These are phyloP conservation scores for Simplicillium sp. DNA, from an alignment of 2,329 filamentous ascomycete genomes.

Conservation along the genomic window DNA sequence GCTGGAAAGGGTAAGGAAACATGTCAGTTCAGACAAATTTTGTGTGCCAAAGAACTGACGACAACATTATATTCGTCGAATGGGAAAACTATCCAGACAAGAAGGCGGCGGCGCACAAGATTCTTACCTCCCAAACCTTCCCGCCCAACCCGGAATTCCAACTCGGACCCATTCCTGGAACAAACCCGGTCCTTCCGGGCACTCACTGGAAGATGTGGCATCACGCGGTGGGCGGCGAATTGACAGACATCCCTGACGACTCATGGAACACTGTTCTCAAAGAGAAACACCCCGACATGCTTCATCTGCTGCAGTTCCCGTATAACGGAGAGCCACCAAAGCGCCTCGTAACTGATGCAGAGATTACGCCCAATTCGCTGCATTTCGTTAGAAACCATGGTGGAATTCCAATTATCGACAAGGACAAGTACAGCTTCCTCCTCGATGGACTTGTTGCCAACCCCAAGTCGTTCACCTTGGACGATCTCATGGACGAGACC, in stretches of 20 bases:
- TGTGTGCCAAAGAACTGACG: too few relatives aligned
- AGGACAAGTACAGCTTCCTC: constrained; percentile 39
- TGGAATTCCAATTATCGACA: constrained; percentile 57
- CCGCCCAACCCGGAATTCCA: constrained; percentile 43
- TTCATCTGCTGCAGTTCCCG: constrained; percentile 52
- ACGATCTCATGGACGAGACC: constrained; percentile 50
- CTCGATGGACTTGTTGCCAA: constrained; percentile 53
- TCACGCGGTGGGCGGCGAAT: constrained; percentile 29
- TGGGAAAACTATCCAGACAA: constrained; percentile 64
- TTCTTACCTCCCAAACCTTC: constrained; percentile 21
- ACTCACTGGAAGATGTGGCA: constrained; percentile 51
- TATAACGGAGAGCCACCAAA: constrained; percentile 57
- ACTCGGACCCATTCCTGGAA: constrained; percentile 41
- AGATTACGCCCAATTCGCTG: constrained; percentile 47
- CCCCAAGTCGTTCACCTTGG: constrained; percentile 45
- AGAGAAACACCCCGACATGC: constrained; percentile 51
- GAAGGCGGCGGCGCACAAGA: constrained; percentile 47
- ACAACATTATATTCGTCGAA: constrained; percentile 50
- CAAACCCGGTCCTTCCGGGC: constrained; percentile 48
- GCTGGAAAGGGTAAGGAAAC: constrained; percentile 24
- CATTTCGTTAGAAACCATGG: constrained; percentile 66
- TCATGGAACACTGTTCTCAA: constrained; percentile 45
- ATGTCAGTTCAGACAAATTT: too few relatives aligned
- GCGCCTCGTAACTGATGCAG: constrained; percentile 40
- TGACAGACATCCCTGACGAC: constrained; percentile 41